These are phyloP conservation scores for Ophiostoma australiae DNA, from an alignment of 2,329 filamentous ascomycete species.

Conservation along the genomic window DNA sequence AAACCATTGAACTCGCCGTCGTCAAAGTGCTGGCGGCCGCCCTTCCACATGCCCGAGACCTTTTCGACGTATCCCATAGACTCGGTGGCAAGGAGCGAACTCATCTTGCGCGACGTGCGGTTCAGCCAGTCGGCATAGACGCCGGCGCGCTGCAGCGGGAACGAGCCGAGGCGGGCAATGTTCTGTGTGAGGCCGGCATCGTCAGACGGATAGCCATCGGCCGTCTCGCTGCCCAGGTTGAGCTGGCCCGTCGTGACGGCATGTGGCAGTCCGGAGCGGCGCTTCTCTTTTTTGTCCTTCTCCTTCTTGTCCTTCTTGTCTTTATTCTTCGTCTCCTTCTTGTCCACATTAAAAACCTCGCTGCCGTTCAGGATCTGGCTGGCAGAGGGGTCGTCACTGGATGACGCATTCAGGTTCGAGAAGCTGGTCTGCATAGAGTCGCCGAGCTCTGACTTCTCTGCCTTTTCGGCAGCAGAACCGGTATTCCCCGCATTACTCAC, in stretches of 20 bases:
- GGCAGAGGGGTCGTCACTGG: conserved; percentile 73
- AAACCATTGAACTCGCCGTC: conserved; percentile 39
- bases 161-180: conserved; percentile 59
- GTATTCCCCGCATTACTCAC: neutral
- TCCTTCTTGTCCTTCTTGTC: neutral
- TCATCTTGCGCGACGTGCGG: conserved; percentile 73
- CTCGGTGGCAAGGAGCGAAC: conserved; percentile 75
- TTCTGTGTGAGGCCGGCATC: conserved; percentile 44
- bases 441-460: conserved; percentile 42
- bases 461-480: neutral
- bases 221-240: conserved; percentile 26
- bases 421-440: conserved; percentile 57
- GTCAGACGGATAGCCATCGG: conserved; percentile 25
- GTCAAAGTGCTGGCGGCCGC: conserved; percentile 82
- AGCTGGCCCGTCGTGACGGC: conserved; percentile 41
- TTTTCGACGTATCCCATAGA: conserved; percentile 97
- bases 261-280: conserved; percentile 26
- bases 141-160: conserved; percentile 77
- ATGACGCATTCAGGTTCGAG: conserved; percentile 64
- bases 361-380: conserved; percentile 87
- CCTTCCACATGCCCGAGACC: conserved; percentile 95
- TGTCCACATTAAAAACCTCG: conserved; percentile 70
- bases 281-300: neutral
- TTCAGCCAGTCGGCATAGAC: conserved; percentile 79
- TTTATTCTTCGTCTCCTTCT: neutral